Conservation (phyloP, 768 basidiomycete species). For the Lepiota venenata region DNA sequence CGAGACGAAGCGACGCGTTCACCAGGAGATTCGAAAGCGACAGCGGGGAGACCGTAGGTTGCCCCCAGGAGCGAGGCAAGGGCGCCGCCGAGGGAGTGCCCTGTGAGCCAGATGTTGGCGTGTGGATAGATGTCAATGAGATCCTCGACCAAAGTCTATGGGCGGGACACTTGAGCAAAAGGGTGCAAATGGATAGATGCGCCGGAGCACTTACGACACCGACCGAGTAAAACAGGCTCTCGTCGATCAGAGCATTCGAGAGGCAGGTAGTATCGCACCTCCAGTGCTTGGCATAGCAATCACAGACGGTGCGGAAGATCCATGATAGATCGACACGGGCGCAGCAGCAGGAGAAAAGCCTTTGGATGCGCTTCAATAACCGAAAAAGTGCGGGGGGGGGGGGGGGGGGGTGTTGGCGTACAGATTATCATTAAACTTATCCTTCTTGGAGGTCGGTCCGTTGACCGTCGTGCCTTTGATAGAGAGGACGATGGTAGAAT, state of each 20-base stretch:
- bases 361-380: slow-evolving; percentile 11
- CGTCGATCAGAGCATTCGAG: slow-evolving; percentile 77
- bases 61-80: slow-evolving; percentile 84
- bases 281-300: slow-evolving; percentile 72
- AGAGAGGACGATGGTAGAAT: slow-evolving; percentile 79
- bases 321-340: slow-evolving; percentile 87
- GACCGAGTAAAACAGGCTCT: slow-evolving; percentile 89
- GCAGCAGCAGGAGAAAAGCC: slow-evolving; percentile 89
- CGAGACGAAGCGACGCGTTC: slow-evolving; percentile 72
- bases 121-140: slow-evolving; percentile 78
- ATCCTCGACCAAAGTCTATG: slow-evolving; percentile 84
- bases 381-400: background rate
- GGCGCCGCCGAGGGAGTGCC: slow-evolving; percentile 89
- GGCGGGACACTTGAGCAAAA: background rate
- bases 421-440: slow-evolving; percentile 91
- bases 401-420: slow-evolving; percentile 25
- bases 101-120: slow-evolving; percentile 85
- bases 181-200: background rate
- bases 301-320: slow-evolving; percentile 82
- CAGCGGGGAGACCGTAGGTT: slow-evolving; percentile 88
- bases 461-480: slow-evolving; percentile 87
- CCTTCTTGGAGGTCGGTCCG: slow-evolving; percentile 85
- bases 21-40: slow-evolving; percentile 86
- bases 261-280: slow-evolving; percentile 82
- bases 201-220: slow-evolving; percentile 61